phyloP scores from a whole-genome alignment of 495 filamentous ascomycete species.

The Penicillium daleae region DNA sequence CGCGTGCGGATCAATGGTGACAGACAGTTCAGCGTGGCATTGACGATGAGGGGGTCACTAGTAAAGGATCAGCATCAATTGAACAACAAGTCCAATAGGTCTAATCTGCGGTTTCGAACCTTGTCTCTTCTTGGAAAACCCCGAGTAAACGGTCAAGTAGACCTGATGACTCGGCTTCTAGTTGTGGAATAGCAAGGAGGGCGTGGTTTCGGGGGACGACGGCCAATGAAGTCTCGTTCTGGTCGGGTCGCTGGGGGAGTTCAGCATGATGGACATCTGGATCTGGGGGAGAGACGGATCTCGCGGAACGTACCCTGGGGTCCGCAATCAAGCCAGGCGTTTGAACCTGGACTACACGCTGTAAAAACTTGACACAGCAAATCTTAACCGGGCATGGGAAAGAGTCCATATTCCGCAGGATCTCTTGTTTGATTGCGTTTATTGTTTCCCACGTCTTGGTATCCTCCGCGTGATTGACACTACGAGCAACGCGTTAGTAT shows the following conservation, averaged over 20 bases:
- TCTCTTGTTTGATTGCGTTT: slow-evolving; percentile 83
- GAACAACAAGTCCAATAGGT: slow-evolving; percentile 11
- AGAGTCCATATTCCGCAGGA: slow-evolving; percentile 85
- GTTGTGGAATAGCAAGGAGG: slow-evolving; percentile 70
- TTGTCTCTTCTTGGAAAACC: slow-evolving; percentile 81
- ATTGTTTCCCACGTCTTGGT: slow-evolving; percentile 83
- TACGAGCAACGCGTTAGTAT: slow-evolving; percentile 50
- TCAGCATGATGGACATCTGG: slow-evolving; percentile 30
- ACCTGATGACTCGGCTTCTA: slow-evolving; percentile 90
- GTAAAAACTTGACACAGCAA: slow-evolving; percentile 96
- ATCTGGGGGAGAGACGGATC: slow-evolving; percentile 10
- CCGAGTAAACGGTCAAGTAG: slow-evolving; percentile 87
- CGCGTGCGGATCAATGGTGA: slow-evolving; percentile 78
- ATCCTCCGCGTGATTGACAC: slow-evolving; percentile 82
- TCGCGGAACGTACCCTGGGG: slow-evolving; percentile 68
- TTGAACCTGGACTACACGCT: slow-evolving; percentile 89
- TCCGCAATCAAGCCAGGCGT: slow-evolving; percentile 82
- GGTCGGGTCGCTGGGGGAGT: slow-evolving; percentile 66
- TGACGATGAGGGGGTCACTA: slow-evolving; percentile 87
- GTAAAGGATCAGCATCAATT: slow-evolving; percentile 12
- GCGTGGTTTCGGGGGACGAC: slow-evolving; percentile 84
- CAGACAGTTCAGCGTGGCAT: slow-evolving; percentile 88
- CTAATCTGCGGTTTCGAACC: slow-evolving; percentile 51
- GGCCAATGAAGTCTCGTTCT: slow-evolving; percentile 83
- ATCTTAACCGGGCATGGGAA: slow-evolving; percentile 76